Evolutionary conservation across 1,284 basidiomycete species (phyloP), one percentile per base, ranked within the genome.

Genomic region (Trichosporon sp.): DNA sequence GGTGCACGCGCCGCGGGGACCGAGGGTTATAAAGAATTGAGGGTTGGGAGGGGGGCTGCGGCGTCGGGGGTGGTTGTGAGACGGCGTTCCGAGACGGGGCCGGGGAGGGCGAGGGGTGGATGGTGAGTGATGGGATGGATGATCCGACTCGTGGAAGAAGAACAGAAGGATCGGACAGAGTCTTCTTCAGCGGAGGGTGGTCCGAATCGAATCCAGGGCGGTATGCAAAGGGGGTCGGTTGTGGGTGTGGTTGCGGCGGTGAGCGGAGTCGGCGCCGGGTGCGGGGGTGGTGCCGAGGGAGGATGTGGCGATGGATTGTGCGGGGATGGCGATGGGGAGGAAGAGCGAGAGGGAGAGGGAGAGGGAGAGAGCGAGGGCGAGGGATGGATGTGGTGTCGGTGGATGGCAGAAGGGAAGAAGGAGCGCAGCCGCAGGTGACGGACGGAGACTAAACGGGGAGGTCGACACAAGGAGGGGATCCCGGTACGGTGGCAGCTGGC

Each of bases 371-470:
- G 15, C 4, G 58, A 29, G 4, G n/a, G 15, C 13, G 56, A 60
- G 58, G 29, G 32, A 60, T n/a, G 58, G 58, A 23, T 18, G 58
- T n/a, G 47, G 3, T 51, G 29, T 29, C 6, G 53, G 21, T 27
- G 53, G 53, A 51, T 51, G 47, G 21, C 7, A 21, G 47, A 51
- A 51, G 47, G 21, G 47, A 51, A 51, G 47, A 51, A 23, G 47
- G 21, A 51, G 3, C 2, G n/a, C n/a, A n/a, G 8, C 5, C 47
- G 47, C 47, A 51, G 47, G 21, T 25, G 53, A 21, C 27, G 51
- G 51, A 29, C 23, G 53, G 27, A 31, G 56, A 60, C 56, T 60
- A 60, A 60, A 60, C 56, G 56, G 56, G 56, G 56, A 60, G 56
- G 56, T 31, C 56, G 56, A 60, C 56, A 60, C 56, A 60, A 60